These are phyloP conservation scores for Zychaea mexicana DNA, from an alignment of 371 early-diverging fungal species.

Conservation along the genomic window DNA sequence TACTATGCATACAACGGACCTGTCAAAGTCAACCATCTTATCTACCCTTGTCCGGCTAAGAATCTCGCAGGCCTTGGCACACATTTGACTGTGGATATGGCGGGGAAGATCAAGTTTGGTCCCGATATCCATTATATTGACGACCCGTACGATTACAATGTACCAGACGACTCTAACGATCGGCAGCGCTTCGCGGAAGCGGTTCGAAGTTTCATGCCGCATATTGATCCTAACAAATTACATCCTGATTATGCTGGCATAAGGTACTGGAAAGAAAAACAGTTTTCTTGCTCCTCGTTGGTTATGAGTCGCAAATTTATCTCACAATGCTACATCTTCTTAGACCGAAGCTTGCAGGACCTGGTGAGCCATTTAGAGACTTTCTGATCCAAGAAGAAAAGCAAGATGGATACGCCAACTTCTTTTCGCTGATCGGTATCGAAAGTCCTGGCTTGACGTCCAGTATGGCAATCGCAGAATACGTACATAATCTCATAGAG, in stretches of 20 bases:
- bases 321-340: neutral
- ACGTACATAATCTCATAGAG: slow-evolving; percentile 52
- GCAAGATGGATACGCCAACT: slow-evolving; percentile 48
- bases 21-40: slow-evolving; percentile 59
- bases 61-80: slow-evolving; percentile 78
- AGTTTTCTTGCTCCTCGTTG: neutral
- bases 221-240: slow-evolving; percentile 56
- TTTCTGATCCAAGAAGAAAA: slow-evolving; percentile 73
- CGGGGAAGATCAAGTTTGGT: slow-evolving; percentile 79
- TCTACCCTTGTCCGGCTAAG: slow-evolving; percentile 85
- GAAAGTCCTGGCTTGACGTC: slow-evolving; percentile 92
- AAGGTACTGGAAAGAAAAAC: slow-evolving; percentile 39
- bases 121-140: slow-evolving; percentile 76
- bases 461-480: slow-evolving; percentile 81
- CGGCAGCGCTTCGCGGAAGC: slow-evolving; percentile 52
- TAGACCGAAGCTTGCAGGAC: slow-evolving; percentile 82
- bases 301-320: too few species aligned
- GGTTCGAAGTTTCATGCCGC: slow-evolving; percentile 67
- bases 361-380: slow-evolving; percentile 76
- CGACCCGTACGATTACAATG: slow-evolving; percentile 58
- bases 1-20: slow-evolving; percentile 67
- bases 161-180: slow-evolving; percentile 48
- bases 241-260: slow-evolving; percentile 83
- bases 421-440: slow-evolving; percentile 82
- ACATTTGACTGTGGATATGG: slow-evolving; percentile 84